Evolutionary conservation across 371 early-diverging fungal species (phyloP).

Genomic region (Mortierella sp.): DNA sequence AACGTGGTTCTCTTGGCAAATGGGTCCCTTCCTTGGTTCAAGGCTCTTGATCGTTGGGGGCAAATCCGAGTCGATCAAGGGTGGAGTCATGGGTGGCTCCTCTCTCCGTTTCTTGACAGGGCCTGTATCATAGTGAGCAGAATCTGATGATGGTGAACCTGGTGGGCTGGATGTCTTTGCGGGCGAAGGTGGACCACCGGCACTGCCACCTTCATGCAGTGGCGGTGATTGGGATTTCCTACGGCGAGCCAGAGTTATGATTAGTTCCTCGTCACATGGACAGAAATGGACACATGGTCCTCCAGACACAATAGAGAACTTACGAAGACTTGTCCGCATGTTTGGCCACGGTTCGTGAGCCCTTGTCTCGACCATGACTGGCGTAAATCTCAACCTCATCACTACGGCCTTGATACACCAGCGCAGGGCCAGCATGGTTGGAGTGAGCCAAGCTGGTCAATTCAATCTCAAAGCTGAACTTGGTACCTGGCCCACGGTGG

Average conservation of each 20-base stretch:
- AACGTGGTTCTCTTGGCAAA: constrained; percentile 53
- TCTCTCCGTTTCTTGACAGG: constrained; percentile 46
- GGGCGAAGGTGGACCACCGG: constrained; percentile 38
- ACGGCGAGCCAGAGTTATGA: background rate
- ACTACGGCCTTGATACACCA: constrained; percentile 42
- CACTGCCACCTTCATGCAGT: constrained; percentile 18
- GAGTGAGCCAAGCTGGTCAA: constrained; percentile 23
- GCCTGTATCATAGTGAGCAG: constrained; percentile 22
- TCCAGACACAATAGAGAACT: constrained; percentile 1
- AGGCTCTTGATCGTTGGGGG: constrained; percentile 37
- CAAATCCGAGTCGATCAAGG: constrained; percentile 22
- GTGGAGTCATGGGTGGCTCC: constrained; percentile 44
- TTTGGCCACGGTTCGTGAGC: constrained; percentile 22
- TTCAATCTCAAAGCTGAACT: constrained; percentile 46
- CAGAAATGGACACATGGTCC: background rate
- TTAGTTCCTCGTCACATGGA: constrained; percentile 4
- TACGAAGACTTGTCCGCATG: constrained; percentile 24
- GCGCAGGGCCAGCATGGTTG: constrained; percentile 17
- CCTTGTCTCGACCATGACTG: constrained; percentile 45
- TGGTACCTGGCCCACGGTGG: constrained; percentile 49
- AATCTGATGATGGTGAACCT: constrained; percentile 14
- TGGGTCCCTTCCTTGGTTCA: constrained; percentile 40
- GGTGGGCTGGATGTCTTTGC: constrained; percentile 51
- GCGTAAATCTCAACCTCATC: constrained; percentile 52
- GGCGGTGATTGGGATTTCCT: constrained; percentile 37